A percentile compares a stretch with the other conserved stretches of the same genome.
Conservation (phyloP, 1,139 yeast species). For the Suhomyces ambrosiae region DNA sequence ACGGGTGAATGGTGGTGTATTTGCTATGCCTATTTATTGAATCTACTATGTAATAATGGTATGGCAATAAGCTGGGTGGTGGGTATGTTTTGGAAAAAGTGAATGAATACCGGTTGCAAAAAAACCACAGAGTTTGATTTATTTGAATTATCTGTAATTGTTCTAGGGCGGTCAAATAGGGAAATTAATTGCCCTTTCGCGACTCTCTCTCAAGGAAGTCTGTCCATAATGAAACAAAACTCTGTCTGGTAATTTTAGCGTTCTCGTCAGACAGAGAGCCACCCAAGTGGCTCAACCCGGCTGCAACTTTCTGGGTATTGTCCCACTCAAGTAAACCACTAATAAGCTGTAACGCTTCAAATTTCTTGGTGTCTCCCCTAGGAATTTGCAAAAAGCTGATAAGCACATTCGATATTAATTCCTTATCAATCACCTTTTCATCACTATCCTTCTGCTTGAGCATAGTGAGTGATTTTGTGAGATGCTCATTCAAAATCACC, state of each 20-base stretch:
- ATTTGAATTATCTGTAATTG: no score
- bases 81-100: no score
- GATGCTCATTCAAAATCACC: constrained; percentile 89
- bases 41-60: no score
- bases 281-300: constrained; percentile 65
- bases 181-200: constrained; percentile 11
- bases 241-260: constrained; percentile 49
- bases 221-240: constrained; percentile 86
- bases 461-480: constrained; percentile 82
- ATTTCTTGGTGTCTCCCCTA: constrained; percentile 91
- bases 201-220: constrained; percentile 84
- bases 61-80: no score
- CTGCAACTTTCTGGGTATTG: constrained; percentile 75
- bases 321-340: constrained; percentile 88
- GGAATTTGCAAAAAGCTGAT: constrained; percentile 86
- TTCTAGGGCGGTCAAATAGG: no score
- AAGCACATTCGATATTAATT: constrained; percentile 80
- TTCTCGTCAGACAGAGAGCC: constrained; percentile 26
- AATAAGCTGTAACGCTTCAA: constrained; percentile 83
- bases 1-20: no score
- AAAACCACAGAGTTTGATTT: no score
- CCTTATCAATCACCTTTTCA: constrained; percentile 77
- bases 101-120: no score
- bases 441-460: constrained; percentile 71
- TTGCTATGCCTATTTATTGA: no score